These are phyloP conservation scores for Ustilago sp. DNA, from an alignment of 1,284 basidiomycete genomes.

Conservation along the genomic window DNA sequence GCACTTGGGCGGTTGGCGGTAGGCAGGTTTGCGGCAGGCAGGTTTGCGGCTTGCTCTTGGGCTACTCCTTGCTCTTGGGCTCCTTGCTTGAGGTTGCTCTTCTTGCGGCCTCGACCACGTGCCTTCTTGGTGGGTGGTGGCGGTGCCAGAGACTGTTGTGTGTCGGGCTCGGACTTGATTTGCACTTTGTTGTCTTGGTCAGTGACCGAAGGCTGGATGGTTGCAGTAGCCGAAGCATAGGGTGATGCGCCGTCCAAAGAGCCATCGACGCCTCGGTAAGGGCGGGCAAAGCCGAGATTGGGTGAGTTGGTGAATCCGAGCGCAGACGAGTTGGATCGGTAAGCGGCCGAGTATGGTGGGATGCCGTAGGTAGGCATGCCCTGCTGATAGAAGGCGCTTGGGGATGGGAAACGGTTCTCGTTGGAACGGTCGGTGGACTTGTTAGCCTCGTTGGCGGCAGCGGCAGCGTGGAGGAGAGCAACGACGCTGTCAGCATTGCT, in stretches of 20 bases:
- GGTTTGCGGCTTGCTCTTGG: slow-evolving; percentile 9
- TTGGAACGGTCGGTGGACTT: slow-evolving; percentile 47
- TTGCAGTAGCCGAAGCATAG: slow-evolving; percentile 35
- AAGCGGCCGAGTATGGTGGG: slow-evolving; percentile 50
- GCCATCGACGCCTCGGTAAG: slow-evolving; percentile 42
- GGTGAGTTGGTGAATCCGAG: slow-evolving; percentile 53
- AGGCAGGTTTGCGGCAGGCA: slow-evolving; percentile 10
- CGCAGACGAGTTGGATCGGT: slow-evolving; percentile 45
- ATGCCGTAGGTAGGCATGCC: slow-evolving; percentile 53
- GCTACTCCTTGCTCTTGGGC: slow-evolving; percentile 10
- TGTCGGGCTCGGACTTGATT: slow-evolving; percentile 37
- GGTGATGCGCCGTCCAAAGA: slow-evolving; percentile 36
- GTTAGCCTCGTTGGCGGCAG: slow-evolving; percentile 46
- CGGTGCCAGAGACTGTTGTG: slow-evolving; percentile 8
- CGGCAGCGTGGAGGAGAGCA: slow-evolving; percentile 48
- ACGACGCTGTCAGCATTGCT: slow-evolving; percentile 53
- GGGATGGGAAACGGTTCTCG: slow-evolving; percentile 59
- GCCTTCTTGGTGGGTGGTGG: slow-evolving; percentile 33
- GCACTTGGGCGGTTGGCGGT: slow-evolving; percentile 14
- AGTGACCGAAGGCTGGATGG: slow-evolving; percentile 40
- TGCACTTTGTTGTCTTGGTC: slow-evolving; percentile 29
- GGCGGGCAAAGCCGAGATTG: slow-evolving; percentile 47
- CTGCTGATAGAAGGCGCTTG: slow-evolving; percentile 58
- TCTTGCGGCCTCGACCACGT: slow-evolving; percentile 42
- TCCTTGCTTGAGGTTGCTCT: slow-evolving; percentile 32